Evolutionary conservation across 2,329 filamentous ascomycete genomes (phyloP).

Genomic region (Talaromyces pinophilus): DNA sequence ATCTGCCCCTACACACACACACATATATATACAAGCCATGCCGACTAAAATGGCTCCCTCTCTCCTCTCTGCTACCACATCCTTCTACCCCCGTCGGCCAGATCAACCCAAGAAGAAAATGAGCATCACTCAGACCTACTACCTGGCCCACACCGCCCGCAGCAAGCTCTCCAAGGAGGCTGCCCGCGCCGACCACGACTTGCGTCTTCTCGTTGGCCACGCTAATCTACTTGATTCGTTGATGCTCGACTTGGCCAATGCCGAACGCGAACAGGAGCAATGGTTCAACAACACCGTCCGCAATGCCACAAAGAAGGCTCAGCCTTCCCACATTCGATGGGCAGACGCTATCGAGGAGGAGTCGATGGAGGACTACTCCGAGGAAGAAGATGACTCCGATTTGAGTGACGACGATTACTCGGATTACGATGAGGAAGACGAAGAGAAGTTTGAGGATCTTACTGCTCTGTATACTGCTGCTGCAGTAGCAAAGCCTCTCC

Average conservation of each 20-base stretch:
- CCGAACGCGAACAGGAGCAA: constrained; percentile 90
- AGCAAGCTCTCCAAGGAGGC: constrained; percentile 94
- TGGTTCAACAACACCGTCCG: constrained; percentile 97
- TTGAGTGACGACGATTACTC: constrained; percentile 52
- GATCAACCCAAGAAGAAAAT: constrained; percentile 65
- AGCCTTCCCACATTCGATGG: constrained; percentile 75
- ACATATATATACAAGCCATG: constrained; percentile 8
- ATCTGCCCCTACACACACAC: too few species aligned
- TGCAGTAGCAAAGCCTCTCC: constrained; percentile 25
- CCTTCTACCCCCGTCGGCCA: constrained; percentile 1
- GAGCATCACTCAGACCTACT: constrained; percentile 98
- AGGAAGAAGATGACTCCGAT: constrained; percentile 61
- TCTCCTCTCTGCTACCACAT: background rate
- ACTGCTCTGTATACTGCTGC: constrained; percentile 25
- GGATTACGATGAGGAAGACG: constrained; percentile 48
- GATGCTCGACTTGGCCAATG: constrained; percentile 88
- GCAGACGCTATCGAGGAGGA: constrained; percentile 76
- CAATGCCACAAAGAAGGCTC: constrained; percentile 66
- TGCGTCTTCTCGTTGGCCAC: constrained; percentile 92
- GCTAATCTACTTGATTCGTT: constrained; percentile 96
- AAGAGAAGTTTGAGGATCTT: constrained; percentile 21
- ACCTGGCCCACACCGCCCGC: constrained; percentile 92
- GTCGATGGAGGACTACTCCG: constrained; percentile 68
- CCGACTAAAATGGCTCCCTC: constrained; percentile 13
- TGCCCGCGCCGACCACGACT: constrained; percentile 86